Evolutionary conservation across 2,329 filamentous ascomycete species (phyloP).

Genomic region (Neofusicoccum cordaticola): DNA sequence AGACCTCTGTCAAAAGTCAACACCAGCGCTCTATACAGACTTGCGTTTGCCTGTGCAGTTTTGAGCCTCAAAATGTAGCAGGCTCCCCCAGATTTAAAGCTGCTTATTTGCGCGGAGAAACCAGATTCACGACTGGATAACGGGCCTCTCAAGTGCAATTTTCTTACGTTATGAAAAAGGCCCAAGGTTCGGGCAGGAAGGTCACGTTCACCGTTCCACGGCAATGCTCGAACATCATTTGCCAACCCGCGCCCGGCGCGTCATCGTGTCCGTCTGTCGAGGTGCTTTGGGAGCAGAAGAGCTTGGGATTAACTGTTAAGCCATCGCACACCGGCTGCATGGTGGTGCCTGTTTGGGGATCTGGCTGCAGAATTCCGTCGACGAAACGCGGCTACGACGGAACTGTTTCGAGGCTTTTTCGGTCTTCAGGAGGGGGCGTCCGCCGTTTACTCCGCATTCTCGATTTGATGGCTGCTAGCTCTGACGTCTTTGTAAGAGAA

Average conservation of each 20-base stretch:
- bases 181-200: neutral
- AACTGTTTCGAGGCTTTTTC: neutral
- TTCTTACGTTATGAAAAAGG: slow-evolving; percentile 16
- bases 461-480: neutral
- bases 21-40: slow-evolving; percentile 4
- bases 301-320: neutral
- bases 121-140: neutral
- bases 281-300: neutral
- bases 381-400: neutral
- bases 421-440: neutral
- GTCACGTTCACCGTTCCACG: neutral
- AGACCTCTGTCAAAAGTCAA: neutral
- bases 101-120: slow-evolving; percentile 11
- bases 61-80: neutral
- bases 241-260: neutral
- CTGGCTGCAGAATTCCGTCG: neutral
- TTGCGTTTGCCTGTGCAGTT: neutral
- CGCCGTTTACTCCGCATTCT: slow-evolving; percentile 6
- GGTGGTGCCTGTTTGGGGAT: too few relatives aligned
- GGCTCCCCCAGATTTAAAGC: neutral
- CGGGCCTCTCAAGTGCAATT: neutral
- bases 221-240: neutral
- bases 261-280: neutral
- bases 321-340: neutral
- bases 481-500: slow-evolving; percentile 1